Evolutionary conservation across 2,329 filamentous ascomycete species (phyloP).

Genomic region (Aotearoamyces nothofagi): DNA sequence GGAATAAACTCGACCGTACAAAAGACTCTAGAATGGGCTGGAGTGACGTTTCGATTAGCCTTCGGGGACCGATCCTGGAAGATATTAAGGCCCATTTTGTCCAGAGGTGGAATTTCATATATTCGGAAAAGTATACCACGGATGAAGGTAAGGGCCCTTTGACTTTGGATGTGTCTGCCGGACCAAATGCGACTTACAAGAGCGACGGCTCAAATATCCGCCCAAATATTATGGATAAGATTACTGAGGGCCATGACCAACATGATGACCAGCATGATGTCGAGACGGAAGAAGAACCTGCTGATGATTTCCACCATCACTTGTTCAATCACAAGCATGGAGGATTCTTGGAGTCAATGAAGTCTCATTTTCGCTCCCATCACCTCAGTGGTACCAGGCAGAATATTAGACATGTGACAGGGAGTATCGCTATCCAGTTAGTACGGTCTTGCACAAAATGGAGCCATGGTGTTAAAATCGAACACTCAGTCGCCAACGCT

Average conservation of each 20-base stretch:
- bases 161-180: not conserved
- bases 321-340: not conserved
- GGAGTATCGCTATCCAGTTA: constrained; percentile 19
- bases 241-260: no score
- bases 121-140: constrained; percentile 57
- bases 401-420: constrained; percentile 1
- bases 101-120: constrained; percentile 88
- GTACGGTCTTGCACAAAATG: constrained; percentile 34
- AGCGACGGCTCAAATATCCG: not conserved
- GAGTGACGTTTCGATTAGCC: constrained; percentile 70
- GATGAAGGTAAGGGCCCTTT: constrained; percentile 27
- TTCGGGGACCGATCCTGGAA: constrained; percentile 60
- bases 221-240: not conserved
- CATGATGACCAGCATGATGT: no score
- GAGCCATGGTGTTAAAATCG: constrained; percentile 41
- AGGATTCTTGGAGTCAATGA: not conserved
- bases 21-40: constrained; percentile 80
- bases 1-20: constrained; percentile 76
- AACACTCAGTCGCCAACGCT: constrained; percentile 77
- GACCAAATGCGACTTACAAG: not conserved
- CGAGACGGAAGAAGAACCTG: no score
- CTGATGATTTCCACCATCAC: not conserved
- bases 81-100: constrained; percentile 67
- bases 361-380: not conserved
- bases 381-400: no score